Base-by-base conservation (phyloP, 441 rosid species). In the Adansonia rubrostipa region DNA sequence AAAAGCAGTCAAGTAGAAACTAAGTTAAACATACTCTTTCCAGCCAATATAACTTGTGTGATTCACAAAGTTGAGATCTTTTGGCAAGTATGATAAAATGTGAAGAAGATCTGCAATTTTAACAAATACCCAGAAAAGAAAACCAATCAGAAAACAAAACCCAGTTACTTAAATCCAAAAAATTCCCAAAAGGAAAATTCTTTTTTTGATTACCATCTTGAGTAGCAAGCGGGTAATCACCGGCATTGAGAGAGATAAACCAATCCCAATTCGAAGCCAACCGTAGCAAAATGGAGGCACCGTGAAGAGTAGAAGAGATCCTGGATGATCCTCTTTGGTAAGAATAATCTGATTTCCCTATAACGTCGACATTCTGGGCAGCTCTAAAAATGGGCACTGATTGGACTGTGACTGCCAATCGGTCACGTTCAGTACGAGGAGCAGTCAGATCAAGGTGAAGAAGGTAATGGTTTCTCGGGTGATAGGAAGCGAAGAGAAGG, bases 211-310 rank as follows among this genome's bases (percentile, higher is more conserved):
- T 85, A 95, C 99, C 99, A 82, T 96, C 99, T 88, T 94, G 99
- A 47, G 96, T 87, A 77, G 92, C 82, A 76, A 96, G 99, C 57
- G 98, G 99, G 79, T 96, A 96, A 85, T 96, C 97, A 11, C 85
- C 89, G 9, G 90, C 92, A 24, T 65, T 79, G 58, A 96, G 91
- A 82, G 71, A 85, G 72, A 96, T 76, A 77, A 96, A 93, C 99
- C 98, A 96, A 85, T 96, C 95, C 99, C 99, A 96, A 54, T 67
- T 82, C 33, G 86, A 82, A 0, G 94, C 86, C 58, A 96, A 82
- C 78, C 91, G 88, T 63, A 96, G 86, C 80, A 94, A 87, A 76
- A 94, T 85, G 67, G 98, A 89, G 17, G 97, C 99, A 42, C 96
- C 99, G 70, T 92, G 98, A 71, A 96, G 90, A 60, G 88, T 87